These are phyloP conservation scores for Tolypocladium paradoxum DNA, from an alignment of 2,329 filamentous ascomycete species.

Conservation along the genomic window DNA sequence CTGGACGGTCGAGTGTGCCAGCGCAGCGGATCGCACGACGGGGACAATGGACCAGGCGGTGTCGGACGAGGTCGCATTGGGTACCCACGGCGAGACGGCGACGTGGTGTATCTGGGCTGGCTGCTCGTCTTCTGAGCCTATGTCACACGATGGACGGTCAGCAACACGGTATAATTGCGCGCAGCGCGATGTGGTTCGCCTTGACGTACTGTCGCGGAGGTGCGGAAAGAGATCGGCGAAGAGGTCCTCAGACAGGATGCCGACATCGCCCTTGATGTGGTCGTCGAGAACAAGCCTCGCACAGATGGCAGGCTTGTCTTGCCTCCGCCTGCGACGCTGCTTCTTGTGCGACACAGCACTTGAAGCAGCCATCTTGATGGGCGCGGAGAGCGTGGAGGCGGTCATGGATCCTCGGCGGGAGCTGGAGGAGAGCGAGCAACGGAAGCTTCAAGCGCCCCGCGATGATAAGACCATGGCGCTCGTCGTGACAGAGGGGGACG, in stretches of 20 bases:
- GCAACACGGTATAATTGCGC: not conserved
- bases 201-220: slow-evolving; percentile 37
- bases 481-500: not conserved
- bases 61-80: slow-evolving; percentile 45
- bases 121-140: slow-evolving; percentile 22
- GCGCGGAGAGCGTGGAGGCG: not conserved
- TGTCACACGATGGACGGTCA: not conserved
- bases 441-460: not conserved
- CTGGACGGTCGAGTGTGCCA: slow-evolving; percentile 69
- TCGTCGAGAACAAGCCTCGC: slow-evolving; percentile 78
- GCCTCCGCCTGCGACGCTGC: slow-evolving; percentile 41
- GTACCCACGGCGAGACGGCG: slow-evolving; percentile 64
- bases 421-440: not conserved
- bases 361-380: slow-evolving; percentile 16
- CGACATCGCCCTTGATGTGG: slow-evolving; percentile 74
- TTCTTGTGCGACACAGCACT: slow-evolving; percentile 20
- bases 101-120: slow-evolving; percentile 45
- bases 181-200: not conserved
- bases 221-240: slow-evolving; percentile 71
- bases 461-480: not conserved
- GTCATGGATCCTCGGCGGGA: not conserved
- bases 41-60: slow-evolving; percentile 80
- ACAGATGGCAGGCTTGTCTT: slow-evolving; percentile 65
- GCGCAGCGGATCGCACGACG: slow-evolving; percentile 50
- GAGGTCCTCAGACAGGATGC: slow-evolving; percentile 77